phyloP scores from a whole-genome alignment of 2,329 filamentous ascomycete genomes.

The Alternaria sp. region DNA sequence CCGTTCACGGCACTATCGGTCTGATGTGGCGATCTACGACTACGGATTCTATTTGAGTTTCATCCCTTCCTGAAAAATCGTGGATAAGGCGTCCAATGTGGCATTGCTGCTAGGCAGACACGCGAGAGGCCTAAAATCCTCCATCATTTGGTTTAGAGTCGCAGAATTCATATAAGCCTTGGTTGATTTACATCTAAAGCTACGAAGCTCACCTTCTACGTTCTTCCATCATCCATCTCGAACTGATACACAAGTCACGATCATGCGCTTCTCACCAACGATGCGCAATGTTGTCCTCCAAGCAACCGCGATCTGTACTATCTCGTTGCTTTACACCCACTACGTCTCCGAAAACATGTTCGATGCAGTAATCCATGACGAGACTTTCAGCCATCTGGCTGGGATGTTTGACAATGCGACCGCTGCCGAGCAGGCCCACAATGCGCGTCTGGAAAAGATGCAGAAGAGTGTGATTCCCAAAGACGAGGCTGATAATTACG shows the following conservation, averaged over 20 bases:
- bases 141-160: background rate
- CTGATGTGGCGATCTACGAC: background rate
- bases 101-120: constrained; percentile 1
- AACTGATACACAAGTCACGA: background rate
- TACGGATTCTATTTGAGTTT: background rate
- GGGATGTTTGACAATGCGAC: background rate
- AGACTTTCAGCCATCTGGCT: constrained; percentile 10
- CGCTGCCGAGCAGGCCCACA: background rate
- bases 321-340: constrained; percentile 9
- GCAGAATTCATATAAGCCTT: background rate
- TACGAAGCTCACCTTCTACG: background rate
- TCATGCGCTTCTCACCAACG: constrained; percentile 16
- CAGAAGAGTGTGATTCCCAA: background rate
- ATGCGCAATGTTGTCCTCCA: constrained; percentile 25
- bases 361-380: constrained; percentile 7
- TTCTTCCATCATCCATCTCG: background rate
- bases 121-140: background rate
- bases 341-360: constrained; percentile 15
- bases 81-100: constrained; percentile 1
- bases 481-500: background rate
- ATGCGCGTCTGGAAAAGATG: background rate
- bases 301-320: constrained; percentile 16
- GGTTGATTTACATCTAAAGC: background rate
- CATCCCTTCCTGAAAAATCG: background rate
- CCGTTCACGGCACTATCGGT: background rate